Evolutionary conservation across 2,329 filamentous ascomycete species (phyloP).

Genomic region (Cadophora sp.): DNA sequence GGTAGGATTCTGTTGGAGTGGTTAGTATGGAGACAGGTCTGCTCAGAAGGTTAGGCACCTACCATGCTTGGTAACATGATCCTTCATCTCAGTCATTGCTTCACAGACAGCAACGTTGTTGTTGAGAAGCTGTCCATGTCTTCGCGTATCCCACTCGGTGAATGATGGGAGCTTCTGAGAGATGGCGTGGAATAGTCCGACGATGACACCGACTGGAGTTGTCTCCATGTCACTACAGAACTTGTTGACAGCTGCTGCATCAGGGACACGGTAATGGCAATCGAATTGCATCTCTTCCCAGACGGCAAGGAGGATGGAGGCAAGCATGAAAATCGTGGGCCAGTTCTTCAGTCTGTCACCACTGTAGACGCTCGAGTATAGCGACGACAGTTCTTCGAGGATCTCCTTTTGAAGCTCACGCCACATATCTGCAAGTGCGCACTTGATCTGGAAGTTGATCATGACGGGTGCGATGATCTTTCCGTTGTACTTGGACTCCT

Average conservation of each 20-base stretch:
- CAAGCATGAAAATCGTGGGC: conserved; percentile 98
- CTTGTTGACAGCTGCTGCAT: conserved; percentile 84
- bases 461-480: conserved; percentile 94
- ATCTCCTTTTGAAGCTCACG: conserved; percentile 96
- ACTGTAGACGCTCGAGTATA: conserved; percentile 98
- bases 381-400: conserved; percentile 85
- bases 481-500: conserved; percentile 85
- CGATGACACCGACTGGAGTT: conserved; percentile 93
- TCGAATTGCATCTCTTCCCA: conserved; percentile 99
- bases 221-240: conserved; percentile 98
- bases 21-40: conserved; percentile 50
- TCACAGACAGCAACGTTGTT: conserved; percentile 93
- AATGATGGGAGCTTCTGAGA: conserved; percentile 94
- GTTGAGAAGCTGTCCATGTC: conserved; percentile 89
- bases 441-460: conserved; percentile 99
- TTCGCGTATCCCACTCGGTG: conserved; percentile 90
- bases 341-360: conserved; percentile 98
- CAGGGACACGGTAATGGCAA: conserved; percentile 92
- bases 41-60: conserved; percentile 49
- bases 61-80: conserved; percentile 95
- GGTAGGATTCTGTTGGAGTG: conserved; percentile 75
- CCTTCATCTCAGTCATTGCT: conserved; percentile 93
- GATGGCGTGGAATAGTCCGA: conserved; percentile 96
- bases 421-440: conserved; percentile 97
- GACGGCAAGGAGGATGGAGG: conserved; percentile 88